Conservation (phyloP, 2,329 filamentous ascomycete genomes). For the Niveomyces coronatus region DNA sequence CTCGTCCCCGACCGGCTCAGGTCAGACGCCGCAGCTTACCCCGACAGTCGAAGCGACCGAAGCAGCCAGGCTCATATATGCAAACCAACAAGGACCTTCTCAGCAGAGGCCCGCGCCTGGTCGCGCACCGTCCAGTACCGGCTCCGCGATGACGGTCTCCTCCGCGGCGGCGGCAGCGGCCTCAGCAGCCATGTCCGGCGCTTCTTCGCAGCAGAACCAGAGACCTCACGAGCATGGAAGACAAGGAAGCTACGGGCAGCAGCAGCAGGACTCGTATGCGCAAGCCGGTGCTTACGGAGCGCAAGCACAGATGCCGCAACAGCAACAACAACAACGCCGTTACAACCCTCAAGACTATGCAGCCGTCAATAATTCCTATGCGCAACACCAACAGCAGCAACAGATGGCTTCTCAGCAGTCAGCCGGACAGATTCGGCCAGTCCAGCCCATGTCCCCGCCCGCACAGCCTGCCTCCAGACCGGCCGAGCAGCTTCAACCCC, state of each 20-base stretch:
- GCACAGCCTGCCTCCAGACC: slow-evolving; percentile 25
- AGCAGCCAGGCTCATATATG: slow-evolving; percentile 54
- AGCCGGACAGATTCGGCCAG: slow-evolving; percentile 26
- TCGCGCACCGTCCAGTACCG: slow-evolving; percentile 40
- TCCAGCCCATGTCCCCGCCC: slow-evolving; percentile 19
- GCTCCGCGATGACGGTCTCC: neutral
- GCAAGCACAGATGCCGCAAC: slow-evolving; percentile 13
- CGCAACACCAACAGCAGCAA: slow-evolving; percentile 25
- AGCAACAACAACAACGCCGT: slow-evolving; percentile 43
- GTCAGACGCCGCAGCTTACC: slow-evolving; percentile 12
- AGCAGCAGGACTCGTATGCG: slow-evolving; percentile 25
- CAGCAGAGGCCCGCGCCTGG: slow-evolving; percentile 32
- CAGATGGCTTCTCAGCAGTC: slow-evolving; percentile 23
- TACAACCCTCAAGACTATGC: slow-evolving; percentile 64
- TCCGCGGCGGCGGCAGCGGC: slow-evolving; percentile 38
- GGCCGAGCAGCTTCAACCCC: slow-evolving; percentile 22
- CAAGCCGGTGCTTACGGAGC: slow-evolving; percentile 23
- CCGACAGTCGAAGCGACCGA: slow-evolving; percentile 43
- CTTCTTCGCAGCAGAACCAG: slow-evolving; percentile 26
- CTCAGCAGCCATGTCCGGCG: slow-evolving; percentile 48
- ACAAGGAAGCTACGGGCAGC: slow-evolving; percentile 25
- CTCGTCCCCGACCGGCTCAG: slow-evolving; percentile 14
- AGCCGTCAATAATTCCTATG: slow-evolving; percentile 41
- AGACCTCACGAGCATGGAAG: slow-evolving; percentile 24
- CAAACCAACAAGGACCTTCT: slow-evolving; percentile 35